Evolutionary conservation across 2,329 filamentous ascomycete species (phyloP).

Genomic region (Paracorniculantispora psalliotae): DNA sequence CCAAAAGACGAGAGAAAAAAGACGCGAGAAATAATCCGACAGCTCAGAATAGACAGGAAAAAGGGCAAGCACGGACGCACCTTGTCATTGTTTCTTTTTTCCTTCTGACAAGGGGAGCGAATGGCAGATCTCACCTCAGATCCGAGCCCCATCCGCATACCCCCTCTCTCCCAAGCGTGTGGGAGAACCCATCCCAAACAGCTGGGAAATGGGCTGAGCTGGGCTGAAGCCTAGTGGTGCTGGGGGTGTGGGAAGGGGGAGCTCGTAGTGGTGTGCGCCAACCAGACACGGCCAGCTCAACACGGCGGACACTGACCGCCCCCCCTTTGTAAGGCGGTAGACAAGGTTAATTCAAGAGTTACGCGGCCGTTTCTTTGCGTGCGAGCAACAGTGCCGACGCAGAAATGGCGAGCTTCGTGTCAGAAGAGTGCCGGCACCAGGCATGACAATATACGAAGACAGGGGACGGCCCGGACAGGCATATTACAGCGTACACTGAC

Average conservation of each 20-base stretch:
- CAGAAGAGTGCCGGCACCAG: not conserved
- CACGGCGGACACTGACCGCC: not conserved
- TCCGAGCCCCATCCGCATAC: conserved; percentile 1
- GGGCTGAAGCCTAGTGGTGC: not conserved
- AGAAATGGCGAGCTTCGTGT: not conserved
- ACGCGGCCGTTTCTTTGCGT: not conserved
- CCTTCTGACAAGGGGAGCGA: not conserved
- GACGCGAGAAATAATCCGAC: no score
- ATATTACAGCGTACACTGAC: not conserved
- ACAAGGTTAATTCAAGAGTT: not conserved
- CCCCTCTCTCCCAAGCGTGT: not conserved
- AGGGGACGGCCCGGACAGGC: no score
- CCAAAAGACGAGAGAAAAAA: no score
- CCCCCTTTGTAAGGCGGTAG: not conserved
- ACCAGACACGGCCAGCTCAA: not conserved
- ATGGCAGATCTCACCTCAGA: conserved; percentile 12
- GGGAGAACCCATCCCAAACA: not conserved
- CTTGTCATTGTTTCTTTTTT: not conserved
- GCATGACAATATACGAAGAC: no score
- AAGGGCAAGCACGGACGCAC: not conserved
- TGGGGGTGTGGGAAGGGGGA: not conserved
- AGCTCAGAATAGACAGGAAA: not conserved
- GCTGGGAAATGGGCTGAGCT: conserved; percentile 10
- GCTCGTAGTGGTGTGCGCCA: not conserved
- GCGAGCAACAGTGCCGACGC: not conserved